Evolutionary conservation across 495 filamentous ascomycete genomes (phyloP), one percentile per base, ranked within the genome.

Genomic region (Penicillium riverlandense): DNA sequence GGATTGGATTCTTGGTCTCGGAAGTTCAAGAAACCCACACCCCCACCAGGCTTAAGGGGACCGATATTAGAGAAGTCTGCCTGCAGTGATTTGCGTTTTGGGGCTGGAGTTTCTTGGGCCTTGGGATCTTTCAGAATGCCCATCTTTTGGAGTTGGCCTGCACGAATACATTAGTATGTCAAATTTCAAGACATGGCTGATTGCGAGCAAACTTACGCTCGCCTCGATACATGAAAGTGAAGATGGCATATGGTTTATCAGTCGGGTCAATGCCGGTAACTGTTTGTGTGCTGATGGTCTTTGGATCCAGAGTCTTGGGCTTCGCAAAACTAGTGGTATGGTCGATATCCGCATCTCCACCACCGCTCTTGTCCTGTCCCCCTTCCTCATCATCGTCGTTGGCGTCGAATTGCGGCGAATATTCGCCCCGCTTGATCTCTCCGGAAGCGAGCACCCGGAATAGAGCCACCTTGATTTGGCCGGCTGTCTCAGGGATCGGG

Each of bases 251-350:
- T 11, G 95, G 94, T 62, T 88, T 88, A 43, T 96, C 90, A 16
- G 89, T 86, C 1, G 86, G 83, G 64, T 99, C 92, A 51, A 99
- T 95, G n/a, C 92, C 92, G 15, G 90, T 97, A 12, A 99, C 92
- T 0, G 91, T 96, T 66, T 99, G 92, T 0, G 94, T 97, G 55
- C 90, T 96, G 58, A 99, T 97, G 8, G 85, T 85, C 66, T 96
- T 96, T 1, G 90, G 92, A 68, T 99, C 94, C 27, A 99, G 75
- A 12, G 90, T 83, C 71, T 97, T 99, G 4, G 92, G 94, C 61
- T 97, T 91, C 10, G 94, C 94, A 65, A 99, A 99, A 58, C 92
- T 97, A 16, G 92, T 97, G 36, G 92, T 97, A 65, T 99, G 92
- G 63, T 96, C 94, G 35, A 96, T 77, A 55, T 96, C 87, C 39